Conservation (phyloP, 768 basidiomycete genomes). For the Coprinopsis marcescibilis region DNA sequence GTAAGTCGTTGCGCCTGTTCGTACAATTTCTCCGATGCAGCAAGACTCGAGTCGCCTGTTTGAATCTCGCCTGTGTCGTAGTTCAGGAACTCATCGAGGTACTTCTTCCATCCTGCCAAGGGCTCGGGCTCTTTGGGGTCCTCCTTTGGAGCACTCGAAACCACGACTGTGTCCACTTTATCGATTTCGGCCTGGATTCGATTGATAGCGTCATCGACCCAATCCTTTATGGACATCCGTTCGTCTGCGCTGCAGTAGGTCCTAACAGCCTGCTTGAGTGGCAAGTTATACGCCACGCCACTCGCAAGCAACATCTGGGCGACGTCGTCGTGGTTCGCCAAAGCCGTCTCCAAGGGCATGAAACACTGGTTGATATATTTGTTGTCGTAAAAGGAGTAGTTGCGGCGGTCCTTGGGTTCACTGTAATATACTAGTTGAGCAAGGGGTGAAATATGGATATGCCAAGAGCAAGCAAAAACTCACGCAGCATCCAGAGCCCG, state of each 20-base stretch:
- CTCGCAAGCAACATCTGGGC: constrained; percentile 32
- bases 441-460: too few relatives aligned
- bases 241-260: constrained; percentile 14
- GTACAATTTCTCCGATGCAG: constrained; percentile 7
- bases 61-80: too few relatives aligned
- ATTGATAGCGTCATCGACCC: constrained; percentile 29
- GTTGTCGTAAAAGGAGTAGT: constrained; percentile 19
- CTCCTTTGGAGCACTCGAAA: too few relatives aligned
- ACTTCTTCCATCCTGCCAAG: constrained; percentile 10
- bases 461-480: too few relatives aligned
- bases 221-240: constrained; percentile 30
- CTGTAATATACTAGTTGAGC: background rate
- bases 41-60: too few relatives aligned
- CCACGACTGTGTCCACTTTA: constrained; percentile 13
- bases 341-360: constrained; percentile 33
- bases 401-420: constrained; percentile 15
- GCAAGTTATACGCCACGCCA: constrained; percentile 31
- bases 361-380: constrained; percentile 23
- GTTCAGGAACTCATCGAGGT: too few relatives aligned
- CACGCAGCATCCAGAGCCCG: constrained; percentile 29
- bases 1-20: constrained; percentile 13
- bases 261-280: constrained; percentile 20
- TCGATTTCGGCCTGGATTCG: constrained; percentile 19
- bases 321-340: constrained; percentile 30
- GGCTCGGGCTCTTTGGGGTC: background rate